A percentile compares a stretch with the other conserved stretches of the same genome.
Conservation (phyloP, 129 eudicot genomes). For the Mikania micrantha region DNA sequence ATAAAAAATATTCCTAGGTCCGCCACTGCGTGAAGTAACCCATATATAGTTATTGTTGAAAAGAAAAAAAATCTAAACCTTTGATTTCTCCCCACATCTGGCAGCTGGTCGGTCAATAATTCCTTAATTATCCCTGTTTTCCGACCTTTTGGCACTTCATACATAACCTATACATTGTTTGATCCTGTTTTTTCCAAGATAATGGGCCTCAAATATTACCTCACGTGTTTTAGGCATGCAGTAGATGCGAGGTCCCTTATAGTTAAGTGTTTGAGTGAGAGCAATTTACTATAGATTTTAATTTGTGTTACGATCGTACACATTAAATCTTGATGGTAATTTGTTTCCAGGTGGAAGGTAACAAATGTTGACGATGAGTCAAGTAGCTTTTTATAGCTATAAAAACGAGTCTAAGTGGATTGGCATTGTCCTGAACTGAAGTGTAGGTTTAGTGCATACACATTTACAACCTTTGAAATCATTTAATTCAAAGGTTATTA, state of each 20-base stretch:
- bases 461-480: not conserved
- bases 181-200: too few relatives aligned
- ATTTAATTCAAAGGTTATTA: not conserved
- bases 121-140: slow-evolving; percentile 5
- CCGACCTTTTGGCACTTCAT: slow-evolving; percentile 13
- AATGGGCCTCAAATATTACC: too few relatives aligned
- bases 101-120: slow-evolving; percentile 5
- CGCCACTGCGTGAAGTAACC: too few relatives aligned
- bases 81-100: not conserved
- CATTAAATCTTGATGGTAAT: too few relatives aligned
- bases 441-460: not conserved
- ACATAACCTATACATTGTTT: too few relatives aligned
- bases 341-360: slow-evolving; percentile 96
- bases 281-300: too few relatives aligned
- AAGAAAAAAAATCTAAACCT: not conserved
- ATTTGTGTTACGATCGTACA: too few relatives aligned
- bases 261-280: too few relatives aligned
- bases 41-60: too few relatives aligned
- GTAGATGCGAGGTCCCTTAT: too few relatives aligned
- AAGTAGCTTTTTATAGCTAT: not conserved
- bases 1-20: too few relatives aligned
- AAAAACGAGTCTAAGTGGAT: not conserved
- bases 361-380: not conserved
- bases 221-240: too few relatives aligned
- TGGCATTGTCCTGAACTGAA: not conserved